Conservation (phyloP, 192 early-diverging fungal genomes). For the Rhizoclosmatium sp. region DNA sequence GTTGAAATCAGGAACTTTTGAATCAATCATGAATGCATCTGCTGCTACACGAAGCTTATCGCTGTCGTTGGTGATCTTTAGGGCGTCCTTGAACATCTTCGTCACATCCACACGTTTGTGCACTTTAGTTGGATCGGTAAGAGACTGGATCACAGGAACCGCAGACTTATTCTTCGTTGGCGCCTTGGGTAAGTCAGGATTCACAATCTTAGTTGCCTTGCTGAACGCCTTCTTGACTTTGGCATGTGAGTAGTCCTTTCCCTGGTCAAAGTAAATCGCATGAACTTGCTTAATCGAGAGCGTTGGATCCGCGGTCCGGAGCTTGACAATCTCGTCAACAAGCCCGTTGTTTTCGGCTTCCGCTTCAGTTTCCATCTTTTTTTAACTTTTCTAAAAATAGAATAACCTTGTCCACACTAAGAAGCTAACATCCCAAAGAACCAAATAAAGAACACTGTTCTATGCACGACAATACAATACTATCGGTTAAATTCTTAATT, state of each 20-base stretch:
- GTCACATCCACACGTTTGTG: background rate
- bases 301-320: too few species aligned
- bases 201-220: background rate
- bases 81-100: background rate
- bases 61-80: background rate
- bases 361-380: too few species aligned
- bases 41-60: background rate
- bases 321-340: too few species aligned
- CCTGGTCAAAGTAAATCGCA: too few species aligned
- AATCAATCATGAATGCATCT: background rate
- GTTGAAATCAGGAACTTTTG: background rate
- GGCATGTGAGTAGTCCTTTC: background rate
- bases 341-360: too few species aligned
- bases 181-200: background rate
- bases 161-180: background rate
- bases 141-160: background rate
- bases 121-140: background rate
- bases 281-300: too few species aligned
- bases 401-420: too few species aligned
- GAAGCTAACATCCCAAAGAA: too few species aligned
- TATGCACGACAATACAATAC: too few species aligned
- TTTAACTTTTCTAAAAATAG: too few species aligned
- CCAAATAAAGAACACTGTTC: too few species aligned
- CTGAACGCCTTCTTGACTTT: background rate
- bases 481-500: too few species aligned